A percentile compares a stretch with the other conserved stretches of the same genome.
Evolutionary conservation across 2,329 filamentous ascomycete species (phyloP).

Genomic region (Hawksworthiomyces lignivorus): DNA sequence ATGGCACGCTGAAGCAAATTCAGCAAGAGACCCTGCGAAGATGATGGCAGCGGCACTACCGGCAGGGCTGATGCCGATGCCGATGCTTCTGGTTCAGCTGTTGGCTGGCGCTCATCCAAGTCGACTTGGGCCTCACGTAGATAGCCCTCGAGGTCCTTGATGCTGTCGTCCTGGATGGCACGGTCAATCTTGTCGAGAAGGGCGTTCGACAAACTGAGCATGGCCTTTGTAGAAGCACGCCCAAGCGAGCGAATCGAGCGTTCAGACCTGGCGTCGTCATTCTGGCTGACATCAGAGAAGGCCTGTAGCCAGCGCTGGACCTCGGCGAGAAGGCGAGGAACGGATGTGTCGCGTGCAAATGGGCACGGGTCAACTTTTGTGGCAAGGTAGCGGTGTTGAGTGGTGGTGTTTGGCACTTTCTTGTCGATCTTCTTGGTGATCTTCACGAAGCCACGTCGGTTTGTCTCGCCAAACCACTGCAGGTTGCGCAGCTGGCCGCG

Average conservation of each 20-base stretch:
- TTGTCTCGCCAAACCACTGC: constrained; percentile 97
- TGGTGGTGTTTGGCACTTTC: constrained; percentile 68
- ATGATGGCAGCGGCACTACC: background rate
- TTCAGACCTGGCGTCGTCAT: constrained; percentile 67
- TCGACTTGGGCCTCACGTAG: constrained; percentile 50
- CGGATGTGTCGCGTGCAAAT: constrained; percentile 67
- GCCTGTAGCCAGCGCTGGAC: constrained; percentile 91
- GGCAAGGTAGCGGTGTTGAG: constrained; percentile 78
- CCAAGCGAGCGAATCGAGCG: constrained; percentile 70
- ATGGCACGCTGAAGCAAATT: constrained; percentile 75
- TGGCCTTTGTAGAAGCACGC: constrained; percentile 66
- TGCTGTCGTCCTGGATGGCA: constrained; percentile 62
- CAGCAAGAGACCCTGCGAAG: constrained; percentile 60
- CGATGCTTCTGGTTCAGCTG: background rate
- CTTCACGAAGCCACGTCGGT: constrained; percentile 89
- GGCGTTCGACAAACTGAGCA: constrained; percentile 61
- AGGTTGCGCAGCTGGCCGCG: constrained; percentile 82
- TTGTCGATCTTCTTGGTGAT: constrained; percentile 99
- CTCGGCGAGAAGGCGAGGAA: constrained; percentile 41
- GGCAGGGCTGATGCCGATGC: background rate
- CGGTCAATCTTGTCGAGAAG: constrained; percentile 65
- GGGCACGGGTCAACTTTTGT: constrained; percentile 84
- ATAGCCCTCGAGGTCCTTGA: constrained; percentile 44
- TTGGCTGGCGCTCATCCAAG: background rate
- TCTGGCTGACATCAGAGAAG: constrained; percentile 67